Conservation (phyloP, 495 filamentous ascomycete species). For the Chaetomium fimeti region DNA sequence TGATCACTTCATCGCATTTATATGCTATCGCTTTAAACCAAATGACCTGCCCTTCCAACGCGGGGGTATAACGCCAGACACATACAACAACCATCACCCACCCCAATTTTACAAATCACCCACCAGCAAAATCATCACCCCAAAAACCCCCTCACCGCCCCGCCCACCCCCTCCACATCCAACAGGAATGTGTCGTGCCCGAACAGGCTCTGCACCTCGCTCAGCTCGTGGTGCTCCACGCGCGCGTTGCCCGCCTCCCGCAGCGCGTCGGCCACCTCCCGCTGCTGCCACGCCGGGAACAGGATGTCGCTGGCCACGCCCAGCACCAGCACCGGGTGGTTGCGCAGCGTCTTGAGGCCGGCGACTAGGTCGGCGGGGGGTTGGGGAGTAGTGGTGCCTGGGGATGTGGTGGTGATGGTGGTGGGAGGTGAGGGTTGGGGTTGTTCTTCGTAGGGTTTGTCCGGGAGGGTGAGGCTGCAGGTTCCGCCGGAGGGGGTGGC, state of each 20-base stretch:
- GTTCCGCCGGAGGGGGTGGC: constrained; percentile 38
- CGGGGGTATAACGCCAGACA: background rate
- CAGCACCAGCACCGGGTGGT: constrained; percentile 81
- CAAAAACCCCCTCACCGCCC: constrained; percentile 75
- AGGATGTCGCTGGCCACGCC: constrained; percentile 95
- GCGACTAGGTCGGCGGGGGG: constrained; percentile 70
- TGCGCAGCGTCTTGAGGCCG: constrained; percentile 66
- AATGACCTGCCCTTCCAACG: background rate
- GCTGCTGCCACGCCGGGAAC: constrained; percentile 98
- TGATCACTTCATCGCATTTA: background rate
- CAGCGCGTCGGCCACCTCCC: constrained; percentile 86
- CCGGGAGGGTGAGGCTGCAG: constrained; percentile 84
- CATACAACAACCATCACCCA: background rate
- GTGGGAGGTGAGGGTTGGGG: constrained; percentile 42
- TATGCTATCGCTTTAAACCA: background rate
- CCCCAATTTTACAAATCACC: background rate
- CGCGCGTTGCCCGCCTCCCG: constrained; percentile 69
- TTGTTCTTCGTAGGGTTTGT: constrained; percentile 77
- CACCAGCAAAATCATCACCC: constrained; percentile 35
- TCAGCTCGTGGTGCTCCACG: constrained; percentile 85
- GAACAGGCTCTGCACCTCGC: constrained; percentile 87
- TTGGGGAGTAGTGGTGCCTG: constrained; percentile 22
- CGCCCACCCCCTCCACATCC: constrained; percentile 88
- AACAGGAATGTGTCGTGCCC: constrained; percentile 96
- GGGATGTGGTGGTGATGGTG: background rate